Evolutionary conservation across 192 early-diverging fungal genomes (phyloP).

Genomic region (Piromyces finnis): DNA sequence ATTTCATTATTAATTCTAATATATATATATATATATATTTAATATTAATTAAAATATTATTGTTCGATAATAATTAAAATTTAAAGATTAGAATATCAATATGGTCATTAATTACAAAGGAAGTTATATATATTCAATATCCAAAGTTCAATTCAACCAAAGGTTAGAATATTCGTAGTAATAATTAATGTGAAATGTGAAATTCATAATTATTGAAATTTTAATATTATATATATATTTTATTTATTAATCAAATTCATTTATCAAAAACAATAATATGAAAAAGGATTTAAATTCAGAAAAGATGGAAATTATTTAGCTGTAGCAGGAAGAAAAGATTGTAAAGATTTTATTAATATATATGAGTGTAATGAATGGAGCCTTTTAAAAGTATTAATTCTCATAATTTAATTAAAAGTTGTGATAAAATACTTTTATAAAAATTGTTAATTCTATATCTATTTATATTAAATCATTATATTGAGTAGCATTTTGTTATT

Average conservation of each 20-base stretch:
- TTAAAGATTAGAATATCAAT: constrained; percentile 36
- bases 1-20: no score
- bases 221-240: neutral
- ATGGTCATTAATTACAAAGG: constrained; percentile 40
- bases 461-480: no score
- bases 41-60: neutral
- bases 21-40: neutral
- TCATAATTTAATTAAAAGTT: neutral
- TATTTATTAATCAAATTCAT: neutral
- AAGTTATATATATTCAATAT: constrained; percentile 39
- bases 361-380: constrained; percentile 47
- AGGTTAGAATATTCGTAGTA: neutral
- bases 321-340: constrained; percentile 31
- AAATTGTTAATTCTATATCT: no score
- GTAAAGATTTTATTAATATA: constrained; percentile 42
- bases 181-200: no score
- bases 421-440: neutral
- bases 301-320: constrained; percentile 42
- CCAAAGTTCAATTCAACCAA: constrained; percentile 27
- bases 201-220: no score
- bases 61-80: no score
- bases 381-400: constrained; percentile 30
- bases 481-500: constrained; percentile 35
- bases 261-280: no score
- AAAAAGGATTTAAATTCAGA: constrained; percentile 28